Evolutionary conservation across 2,329 filamentous ascomycete genomes (phyloP), one percentile per base, ranked within the genome.

Genomic region (Arthrinium phaeospermum): DNA sequence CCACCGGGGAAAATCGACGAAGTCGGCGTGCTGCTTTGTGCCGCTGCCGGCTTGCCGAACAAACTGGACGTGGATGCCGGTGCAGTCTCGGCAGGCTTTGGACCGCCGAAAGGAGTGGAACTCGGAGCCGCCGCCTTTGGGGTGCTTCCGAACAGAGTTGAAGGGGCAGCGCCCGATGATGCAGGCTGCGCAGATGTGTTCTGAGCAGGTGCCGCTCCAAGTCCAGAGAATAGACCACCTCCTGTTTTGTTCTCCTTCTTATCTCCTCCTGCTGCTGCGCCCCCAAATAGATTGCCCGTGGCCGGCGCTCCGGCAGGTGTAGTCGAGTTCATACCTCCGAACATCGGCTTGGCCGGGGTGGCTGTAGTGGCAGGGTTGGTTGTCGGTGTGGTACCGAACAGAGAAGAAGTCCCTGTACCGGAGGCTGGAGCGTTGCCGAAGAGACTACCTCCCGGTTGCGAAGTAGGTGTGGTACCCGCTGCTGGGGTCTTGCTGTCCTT

Each of bases 261-360:
- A 34, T 70, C 67, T 34, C 68, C 73, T 61, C 75, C 74, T 71
- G 81, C 83, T 6, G 68, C 46, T 24, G 47, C 47, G 13, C 46
- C 68, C 22, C 68, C 68, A 19, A 70, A 70, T 4, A 70, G 12
- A 41, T 22, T 69, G 49, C 13, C 27, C 24, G 82, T 77, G 0
- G 87, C 87, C 71, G 88, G 88, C n/a, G 86, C 84, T 47, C 88
- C 88, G 30, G 88, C 87, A 22, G 88, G 87, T 47, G 88, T 89
- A 2, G 87, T 89, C 24, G 88, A 89, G 71, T 83, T 81, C 46
- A 88, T 76, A 41, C 37, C 37, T n/a, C 80, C 75, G 37, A 88
- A 85, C 70, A 83, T 73, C 22, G 86, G 84, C 78, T 89, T 89
- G n/a, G 83, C 83, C 41, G 85, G 85, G 27, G 84, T 86, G 27